Base-by-base conservation (phyloP, 805 yeast genomes). In the Helenozyma baotianmanensis region DNA sequence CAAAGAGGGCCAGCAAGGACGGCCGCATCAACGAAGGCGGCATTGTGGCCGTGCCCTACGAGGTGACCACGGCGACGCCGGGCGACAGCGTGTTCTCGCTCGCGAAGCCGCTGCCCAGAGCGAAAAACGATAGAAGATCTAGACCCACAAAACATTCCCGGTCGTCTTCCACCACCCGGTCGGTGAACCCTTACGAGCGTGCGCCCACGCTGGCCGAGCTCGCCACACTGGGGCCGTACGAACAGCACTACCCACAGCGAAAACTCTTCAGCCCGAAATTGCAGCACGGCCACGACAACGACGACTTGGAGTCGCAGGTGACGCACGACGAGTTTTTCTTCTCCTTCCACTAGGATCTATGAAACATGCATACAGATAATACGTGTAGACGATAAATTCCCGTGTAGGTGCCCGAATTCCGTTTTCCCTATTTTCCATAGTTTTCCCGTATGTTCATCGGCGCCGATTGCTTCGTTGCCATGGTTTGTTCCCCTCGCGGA, bases 261-360 rank as follows among this genome's bases (percentile, higher is more conserved):
- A 21, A n/a, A 7, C 12, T 10, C n/a, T 21, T n/a, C 27, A 32
- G 30, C 30, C 25, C 21, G 23, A 26, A 4, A 32, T 8, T 16
- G n/a, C 25, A 11, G 11, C 8, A 6, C 32, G 22, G 6, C 17
- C 5, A 16, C 8, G 32, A 25, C 21, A 18, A 27, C 10, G 14
- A 14, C 11, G 40, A 37, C 23, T 28, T 37, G 14, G 33, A 24
- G 25, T 37, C 42, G 14, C 32, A 35, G 16, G 9, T 30, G n/a
- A 29, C 44, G 6, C 19, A 32, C 11, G 44, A 38, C 29, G 44
- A 42, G 25, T 42, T 39, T 14, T 24, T 39, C 27, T 42, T 42
- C 14, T 23, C 33, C 7, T 42, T 42, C 26, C 41, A 34, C 14
- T 13, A 27, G 8, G 5, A 17, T 5, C 19, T 17, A 17, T 17